Evolutionary conservation across 345 rosid genomes (phyloP).

Genomic region (Durio zibethinus): DNA sequence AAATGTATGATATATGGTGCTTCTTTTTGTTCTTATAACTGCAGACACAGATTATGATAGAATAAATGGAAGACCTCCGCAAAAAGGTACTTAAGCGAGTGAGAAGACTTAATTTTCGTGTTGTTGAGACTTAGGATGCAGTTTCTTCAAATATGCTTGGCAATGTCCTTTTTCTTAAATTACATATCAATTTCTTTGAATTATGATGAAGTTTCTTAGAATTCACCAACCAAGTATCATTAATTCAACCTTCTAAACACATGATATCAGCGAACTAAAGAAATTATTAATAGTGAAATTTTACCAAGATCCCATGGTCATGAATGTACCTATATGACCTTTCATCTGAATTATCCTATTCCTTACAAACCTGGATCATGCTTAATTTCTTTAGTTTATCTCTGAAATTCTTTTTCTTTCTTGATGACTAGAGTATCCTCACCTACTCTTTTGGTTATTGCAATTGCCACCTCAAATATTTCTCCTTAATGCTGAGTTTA

Average conservation of each 20-base stretch:
- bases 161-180: too few species aligned
- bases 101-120: too few species aligned
- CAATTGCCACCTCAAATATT: background rate
- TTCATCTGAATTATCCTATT: background rate
- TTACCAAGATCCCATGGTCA: background rate
- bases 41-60: conserved; percentile 71
- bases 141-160: too few species aligned
- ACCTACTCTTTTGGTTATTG: background rate
- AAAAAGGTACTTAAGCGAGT: conserved; percentile 46
- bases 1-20: background rate
- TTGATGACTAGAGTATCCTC: background rate
- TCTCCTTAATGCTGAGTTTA: background rate
- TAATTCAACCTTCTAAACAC: too few species aligned
- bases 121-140: too few species aligned
- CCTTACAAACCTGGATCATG: background rate
- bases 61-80: conserved; percentile 84
- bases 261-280: too few species aligned
- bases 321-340: background rate
- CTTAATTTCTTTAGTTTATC: background rate
- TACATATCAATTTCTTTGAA: too few species aligned
- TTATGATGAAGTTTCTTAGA: too few species aligned
- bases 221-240: too few species aligned
- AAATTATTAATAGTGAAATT: too few species aligned
- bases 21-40: background rate
- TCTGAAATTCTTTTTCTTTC: background rate